These are phyloP conservation scores for Jaminaea rosea DNA, from an alignment of 1,284 basidiomycete species.

Conservation along the genomic window DNA sequence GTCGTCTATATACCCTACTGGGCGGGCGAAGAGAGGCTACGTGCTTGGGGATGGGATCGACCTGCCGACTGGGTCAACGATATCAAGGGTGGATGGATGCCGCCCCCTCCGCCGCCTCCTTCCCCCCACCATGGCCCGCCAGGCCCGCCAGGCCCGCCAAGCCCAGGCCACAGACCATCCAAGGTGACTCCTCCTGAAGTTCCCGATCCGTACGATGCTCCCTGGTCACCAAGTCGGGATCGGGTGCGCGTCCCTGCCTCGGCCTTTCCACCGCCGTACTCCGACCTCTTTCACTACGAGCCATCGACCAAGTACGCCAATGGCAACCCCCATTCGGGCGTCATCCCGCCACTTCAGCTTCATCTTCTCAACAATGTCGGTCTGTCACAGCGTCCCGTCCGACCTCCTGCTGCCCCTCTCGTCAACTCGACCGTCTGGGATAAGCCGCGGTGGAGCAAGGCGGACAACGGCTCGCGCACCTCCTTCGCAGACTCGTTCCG, in stretches of 20 bases:
- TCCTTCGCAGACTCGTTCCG: conserved; percentile 21
- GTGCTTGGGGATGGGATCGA: too few species aligned
- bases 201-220: not conserved
- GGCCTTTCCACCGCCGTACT: not conserved
- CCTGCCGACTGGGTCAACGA: too few species aligned
- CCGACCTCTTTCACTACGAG: not conserved
- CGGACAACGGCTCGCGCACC: conserved; percentile 20
- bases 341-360: conserved; percentile 3
- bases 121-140: not conserved
- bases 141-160: not conserved
- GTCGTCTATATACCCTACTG: too few species aligned
- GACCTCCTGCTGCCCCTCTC: conserved; percentile 8
- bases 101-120: not conserved
- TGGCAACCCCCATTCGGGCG: conserved; percentile 10
- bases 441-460: conserved; percentile 16
- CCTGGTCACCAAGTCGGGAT: not conserved
- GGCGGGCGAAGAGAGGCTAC: too few species aligned
- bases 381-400: not conserved
- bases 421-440: conserved; percentile 18
- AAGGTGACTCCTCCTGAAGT: not conserved
- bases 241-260: not conserved
- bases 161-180: not conserved
- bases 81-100: not conserved
- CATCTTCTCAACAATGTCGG: conserved; percentile 1
- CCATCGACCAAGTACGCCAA: not conserved